Evolutionary conservation across 2,329 filamentous ascomycete species (phyloP), one percentile per base, ranked within the genome.

Genomic region (Dendrostoma leiphaemia): DNA sequence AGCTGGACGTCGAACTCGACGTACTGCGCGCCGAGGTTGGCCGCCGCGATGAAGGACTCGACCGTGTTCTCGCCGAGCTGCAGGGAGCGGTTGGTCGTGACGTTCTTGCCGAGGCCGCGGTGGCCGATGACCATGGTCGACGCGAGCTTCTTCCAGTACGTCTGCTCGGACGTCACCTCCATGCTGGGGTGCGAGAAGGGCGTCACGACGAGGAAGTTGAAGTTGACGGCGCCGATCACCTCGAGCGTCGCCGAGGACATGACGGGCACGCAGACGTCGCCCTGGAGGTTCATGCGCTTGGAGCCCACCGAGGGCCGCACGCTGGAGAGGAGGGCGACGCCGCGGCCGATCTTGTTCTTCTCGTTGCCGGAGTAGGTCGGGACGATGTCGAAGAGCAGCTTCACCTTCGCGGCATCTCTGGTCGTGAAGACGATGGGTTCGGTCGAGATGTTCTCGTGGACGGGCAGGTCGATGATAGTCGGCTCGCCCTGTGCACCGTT

Each of bases 11-110:
- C 94, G 65, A 89, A 86, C 62, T 87, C 84, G 44, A 88, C 84
- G 62, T 87, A 88, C 53, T 86, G 81, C 3, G 84, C 94, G 8
- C 94, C 94, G 48, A 99, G 73, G 62, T 97, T 97, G 40, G 93
- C 92, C 2, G 94, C 94, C 3, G 93, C 91, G 65, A 97, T 96
- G 72, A 99, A 99, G 0, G 94, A 97, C 53, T 88, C 89, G 24
- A 99, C 80, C 0, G 94, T 99, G 69, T 99, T 99, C 71, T 99
- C 94, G 56, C 94, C 95, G 1, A 99, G 79, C 68, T 99, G 95
- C 31, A 99, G 77, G 2, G 92, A 97, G 58, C 86, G 90, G 66
- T 91, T 90, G 28, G 87, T 85, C 12, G 86, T 81, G 58, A 89
- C 81, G 69, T 99, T 99, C 76, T 97, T 97, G 61, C 94, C 94